Percentiles rank a stretch among this genome's conserved stretches.
Conservation (phyloP, 768 basidiomycete genomes). For the Mycena chlorophos region DNA sequence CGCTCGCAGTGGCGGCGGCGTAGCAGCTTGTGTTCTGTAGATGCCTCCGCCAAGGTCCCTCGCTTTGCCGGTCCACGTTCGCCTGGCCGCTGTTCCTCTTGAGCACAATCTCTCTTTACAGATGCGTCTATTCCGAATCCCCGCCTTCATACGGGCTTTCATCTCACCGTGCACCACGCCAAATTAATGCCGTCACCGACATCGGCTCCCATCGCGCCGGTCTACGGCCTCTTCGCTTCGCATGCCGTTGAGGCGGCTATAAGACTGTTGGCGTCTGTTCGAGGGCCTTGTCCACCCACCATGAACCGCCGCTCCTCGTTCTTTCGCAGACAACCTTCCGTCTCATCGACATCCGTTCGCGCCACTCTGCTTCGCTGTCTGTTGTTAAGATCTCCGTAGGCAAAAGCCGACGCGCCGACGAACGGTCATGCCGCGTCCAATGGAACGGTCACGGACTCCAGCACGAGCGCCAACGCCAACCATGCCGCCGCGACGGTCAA, state of each 20-base stretch:
- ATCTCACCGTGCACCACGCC: not conserved
- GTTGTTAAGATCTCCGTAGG: not conserved
- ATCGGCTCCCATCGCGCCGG: not conserved
- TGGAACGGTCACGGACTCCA: constrained; percentile 4
- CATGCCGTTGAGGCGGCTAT: not conserved
- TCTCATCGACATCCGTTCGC: not conserved
- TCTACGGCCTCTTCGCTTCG: not conserved
- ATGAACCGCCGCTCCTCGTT: constrained; percentile 13
- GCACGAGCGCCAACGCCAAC: not conserved
- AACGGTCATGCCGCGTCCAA: not conserved
- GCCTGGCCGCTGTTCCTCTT: too few relatives aligned
- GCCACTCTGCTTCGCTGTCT: not conserved
- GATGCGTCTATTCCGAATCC: too few relatives aligned
- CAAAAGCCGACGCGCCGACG: not conserved
- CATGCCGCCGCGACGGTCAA: constrained; percentile 29
- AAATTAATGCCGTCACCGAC: not conserved
- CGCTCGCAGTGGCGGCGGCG: constrained; percentile 38
- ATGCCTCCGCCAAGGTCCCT: too few relatives aligned
- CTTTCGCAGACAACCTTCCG: constrained; percentile 15
- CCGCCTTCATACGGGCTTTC: too few relatives aligned
- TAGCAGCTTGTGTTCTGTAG: constrained; percentile 11
- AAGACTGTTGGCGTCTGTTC: not conserved
- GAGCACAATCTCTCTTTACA: too few relatives aligned
- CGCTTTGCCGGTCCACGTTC: too few relatives aligned
- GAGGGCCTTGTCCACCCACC: not conserved